Evolutionary conservation across 2,329 filamentous ascomycete genomes (phyloP).

Genomic region (Aspergillus fumigatiaffinis): DNA sequence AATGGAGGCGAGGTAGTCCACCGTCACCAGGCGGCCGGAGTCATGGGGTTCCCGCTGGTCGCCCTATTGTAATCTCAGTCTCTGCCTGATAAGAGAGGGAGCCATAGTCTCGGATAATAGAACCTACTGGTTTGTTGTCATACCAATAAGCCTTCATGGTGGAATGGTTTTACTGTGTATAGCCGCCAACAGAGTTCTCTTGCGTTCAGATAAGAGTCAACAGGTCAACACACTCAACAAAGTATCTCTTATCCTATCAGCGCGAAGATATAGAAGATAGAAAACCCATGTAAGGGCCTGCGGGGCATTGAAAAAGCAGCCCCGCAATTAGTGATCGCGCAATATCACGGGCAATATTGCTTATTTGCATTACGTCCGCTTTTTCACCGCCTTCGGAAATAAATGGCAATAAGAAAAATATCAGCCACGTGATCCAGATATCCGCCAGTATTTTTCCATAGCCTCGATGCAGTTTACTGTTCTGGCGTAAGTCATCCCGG

Average conservation of each 20-base stretch:
- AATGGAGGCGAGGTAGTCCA: slow-evolving; percentile 64
- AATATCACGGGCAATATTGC: background rate
- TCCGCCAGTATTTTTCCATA: slow-evolving; percentile 11
- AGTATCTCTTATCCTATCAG: background rate
- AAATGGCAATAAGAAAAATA: slow-evolving; percentile 11
- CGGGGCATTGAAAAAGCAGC: slow-evolving; percentile 20
- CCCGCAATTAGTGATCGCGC: slow-evolving; percentile 32
- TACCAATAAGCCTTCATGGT: slow-evolving; percentile 69
- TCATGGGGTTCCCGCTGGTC: slow-evolving; percentile 92
- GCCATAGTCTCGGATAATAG: background rate
- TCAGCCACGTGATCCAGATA: slow-evolving; percentile 13
- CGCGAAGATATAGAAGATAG: background rate
- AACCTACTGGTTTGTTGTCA: slow-evolving; percentile 59
- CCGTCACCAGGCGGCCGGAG: slow-evolving; percentile 66
- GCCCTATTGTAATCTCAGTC: slow-evolving; percentile 55
- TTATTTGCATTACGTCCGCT: slow-evolving; percentile 15
- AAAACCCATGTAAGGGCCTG: slow-evolving; percentile 2
- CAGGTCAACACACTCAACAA: background rate
- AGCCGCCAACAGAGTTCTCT: background rate
- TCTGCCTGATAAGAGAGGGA: slow-evolving; percentile 2
- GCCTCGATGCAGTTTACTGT: background rate
- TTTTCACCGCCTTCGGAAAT: slow-evolving; percentile 18
- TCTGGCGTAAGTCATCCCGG: background rate
- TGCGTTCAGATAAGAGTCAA: background rate
- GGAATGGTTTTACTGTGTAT: slow-evolving; percentile 3